phyloP scores from a whole-genome alignment of 1,284 basidiomycete genomes.

The Xanthoconium separans region DNA sequence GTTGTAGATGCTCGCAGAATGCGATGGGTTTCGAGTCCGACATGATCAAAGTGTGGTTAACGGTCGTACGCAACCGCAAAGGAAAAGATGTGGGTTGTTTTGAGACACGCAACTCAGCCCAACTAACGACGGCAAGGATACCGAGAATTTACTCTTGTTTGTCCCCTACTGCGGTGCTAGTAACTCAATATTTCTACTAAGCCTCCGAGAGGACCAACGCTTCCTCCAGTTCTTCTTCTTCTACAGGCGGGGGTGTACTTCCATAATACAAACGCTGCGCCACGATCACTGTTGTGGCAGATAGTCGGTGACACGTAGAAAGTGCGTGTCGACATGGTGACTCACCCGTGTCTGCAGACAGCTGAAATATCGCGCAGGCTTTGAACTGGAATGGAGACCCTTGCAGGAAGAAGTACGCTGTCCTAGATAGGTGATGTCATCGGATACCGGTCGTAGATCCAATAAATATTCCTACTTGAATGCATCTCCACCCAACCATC shows the following conservation, averaged over 20 bases:
- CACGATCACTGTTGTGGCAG: slow-evolving; percentile 52
- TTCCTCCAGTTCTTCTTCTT: slow-evolving; percentile 72
- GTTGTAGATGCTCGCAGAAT: slow-evolving; percentile 87
- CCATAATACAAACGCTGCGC: slow-evolving; percentile 72
- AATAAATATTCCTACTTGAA: slow-evolving; percentile 62
- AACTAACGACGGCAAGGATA: slow-evolving; percentile 17
- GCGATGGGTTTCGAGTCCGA: slow-evolving; percentile 70
- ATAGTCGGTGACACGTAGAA: slow-evolving; percentile 13
- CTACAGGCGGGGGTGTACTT: slow-evolving; percentile 53
- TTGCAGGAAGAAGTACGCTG: slow-evolving; percentile 76
- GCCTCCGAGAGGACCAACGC: slow-evolving; percentile 63
- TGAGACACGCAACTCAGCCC: slow-evolving; percentile 11
- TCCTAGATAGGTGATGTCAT: slow-evolving; percentile 42
- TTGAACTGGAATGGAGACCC: slow-evolving; percentile 74
- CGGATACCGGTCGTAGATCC: slow-evolving; percentile 6
- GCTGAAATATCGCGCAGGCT: slow-evolving; percentile 77
- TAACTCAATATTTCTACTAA: too few relatives aligned
- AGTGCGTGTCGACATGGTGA: slow-evolving; percentile 13
- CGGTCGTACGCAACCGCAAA: slow-evolving; percentile 15
- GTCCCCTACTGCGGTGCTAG: slow-evolving; percentile 18
- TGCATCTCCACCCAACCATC: slow-evolving; percentile 79
- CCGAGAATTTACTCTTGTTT: slow-evolving; percentile 33
- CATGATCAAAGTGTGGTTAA: slow-evolving; percentile 34
- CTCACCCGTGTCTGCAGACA: slow-evolving; percentile 74
- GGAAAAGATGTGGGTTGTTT: slow-evolving; percentile 24